phyloP scores from a whole-genome alignment of 192 early-diverging fungal genomes.

The Chytriomyces sp. region DNA sequence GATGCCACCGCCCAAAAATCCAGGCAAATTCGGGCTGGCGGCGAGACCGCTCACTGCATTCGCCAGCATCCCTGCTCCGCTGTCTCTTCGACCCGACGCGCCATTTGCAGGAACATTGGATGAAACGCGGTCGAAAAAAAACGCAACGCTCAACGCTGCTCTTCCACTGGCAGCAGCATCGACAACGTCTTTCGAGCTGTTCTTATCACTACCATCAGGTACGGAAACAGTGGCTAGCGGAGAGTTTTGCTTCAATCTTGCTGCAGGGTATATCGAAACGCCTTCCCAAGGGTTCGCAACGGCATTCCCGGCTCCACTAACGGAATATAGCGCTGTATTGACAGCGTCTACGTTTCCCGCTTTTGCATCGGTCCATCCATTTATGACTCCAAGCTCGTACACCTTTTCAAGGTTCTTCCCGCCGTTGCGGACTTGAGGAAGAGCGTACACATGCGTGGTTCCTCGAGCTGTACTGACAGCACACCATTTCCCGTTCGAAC shows the following conservation, averaged over 20 bases:
- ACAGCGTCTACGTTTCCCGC: conserved; percentile 4
- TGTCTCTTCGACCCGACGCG: background rate
- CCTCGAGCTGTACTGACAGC: conserved; percentile 74
- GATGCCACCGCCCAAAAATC: background rate
- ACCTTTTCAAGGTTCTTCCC: background rate
- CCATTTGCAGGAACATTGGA: background rate
- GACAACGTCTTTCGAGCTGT: background rate
- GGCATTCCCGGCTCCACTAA: background rate
- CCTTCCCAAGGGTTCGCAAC: background rate
- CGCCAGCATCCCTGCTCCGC: background rate
- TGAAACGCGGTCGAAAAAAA: conserved; percentile 26
- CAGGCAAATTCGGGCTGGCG: background rate
- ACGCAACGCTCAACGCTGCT: conserved; percentile 18
- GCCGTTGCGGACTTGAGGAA: background rate
- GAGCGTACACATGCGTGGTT: conserved; percentile 71
- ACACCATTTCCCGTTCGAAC: conserved; percentile 74
- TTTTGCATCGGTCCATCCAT: conserved; percentile 41
- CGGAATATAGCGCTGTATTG: background rate
- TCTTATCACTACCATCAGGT: background rate
- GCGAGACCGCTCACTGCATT: background rate
- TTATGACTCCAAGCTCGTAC: conserved; percentile 38
- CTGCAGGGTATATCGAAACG: conserved; percentile 41
- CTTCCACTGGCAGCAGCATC: conserved; percentile 6
- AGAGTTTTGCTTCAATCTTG: conserved; percentile 44
- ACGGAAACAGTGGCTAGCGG: background rate